Evolutionary conservation across 768 basidiomycete genomes (phyloP), one percentile per base, ranked within the genome.

Genomic region (Boletus eberwhitei): DNA sequence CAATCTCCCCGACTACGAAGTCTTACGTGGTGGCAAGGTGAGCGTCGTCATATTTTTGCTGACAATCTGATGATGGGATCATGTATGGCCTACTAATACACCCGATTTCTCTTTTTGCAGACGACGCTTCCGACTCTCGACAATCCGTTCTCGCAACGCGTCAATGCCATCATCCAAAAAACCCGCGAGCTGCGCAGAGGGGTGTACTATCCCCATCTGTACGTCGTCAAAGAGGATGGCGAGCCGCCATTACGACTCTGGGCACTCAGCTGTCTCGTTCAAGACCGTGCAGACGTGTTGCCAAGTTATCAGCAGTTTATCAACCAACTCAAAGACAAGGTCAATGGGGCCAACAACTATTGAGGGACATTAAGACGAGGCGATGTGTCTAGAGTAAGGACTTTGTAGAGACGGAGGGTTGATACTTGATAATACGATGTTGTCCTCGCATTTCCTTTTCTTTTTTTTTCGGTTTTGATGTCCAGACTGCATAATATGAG

Each of bases 241-340:
- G 97, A 99, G 72, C 90, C 93, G 7, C 88, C 94, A 42, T 77
- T 99, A 65, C 80, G 95, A 57, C 80, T 94, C 55, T 99, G 97
- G 97, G 97, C 96, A 1, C 79, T 99, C 57, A 93, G 91, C 66
- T 83, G 84, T 64, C 82, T 99, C 60, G 88, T 98, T 61, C 96
- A 98, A 74, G 97, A 98, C 72, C 87, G 97, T 53, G 87, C 92
- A 64, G 97, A 99, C 70, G 86, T 91, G 56, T 77, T 93, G 66
- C 94, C 94, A 46, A 97, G 94, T 69, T 99, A 98, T 73, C 89
- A 93, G 65, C 96, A 98, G 71, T 98, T 92, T 73, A 82, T 97
- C 63, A 83, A 82, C 32, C 85, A 89, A 57, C 72, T 98, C 62
- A 95, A 93, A 76, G 93, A 96, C 68, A 97, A 92, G 85, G 70